Evolutionary conservation across 129 eudicot genomes (phyloP), one percentile per base, ranked within the genome.

Genomic region (Arctium minus): DNA sequence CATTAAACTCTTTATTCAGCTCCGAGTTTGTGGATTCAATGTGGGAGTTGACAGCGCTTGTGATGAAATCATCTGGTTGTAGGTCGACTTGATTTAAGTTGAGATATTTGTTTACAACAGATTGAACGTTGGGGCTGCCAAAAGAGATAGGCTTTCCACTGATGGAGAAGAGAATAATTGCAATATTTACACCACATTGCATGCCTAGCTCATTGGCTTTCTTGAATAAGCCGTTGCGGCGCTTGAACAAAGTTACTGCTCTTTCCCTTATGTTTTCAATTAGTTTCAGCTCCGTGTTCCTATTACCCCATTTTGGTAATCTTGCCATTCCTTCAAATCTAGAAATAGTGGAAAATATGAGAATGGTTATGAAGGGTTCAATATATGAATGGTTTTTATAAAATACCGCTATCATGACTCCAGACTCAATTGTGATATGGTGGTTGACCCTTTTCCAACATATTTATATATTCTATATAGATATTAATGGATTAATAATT

Each of bases 201-300:
- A 77, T 76, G 8, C 77, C 81, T 3, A 83, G 53, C 64, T 83
- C 86, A 32, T 75, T 27, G 0, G 82, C 86, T 77, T 76, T 83
- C 46, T 83, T 83, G 46, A 76, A 83, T 31, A 83, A 70, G 17
- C 82, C 77, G 3, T 5, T 4, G 18, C 74, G 56, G 9, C 86
- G 78, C 44, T 83, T 83, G 8, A 82, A 76, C 10, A 83, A 70
- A 15, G 82, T 77, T 33, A 83, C 82, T 0, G 67, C 78, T 0
- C 86, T 62, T 6, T 38, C 33, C 30, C 13, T 53, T 53, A 77
- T 46, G 0, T 30, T 77, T 29, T 71, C 82, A 36, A 77, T 71
- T 10, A 1, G 22, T 71, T 83, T 83, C 48, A 77, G 3, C 35
- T 77, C 48, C 9, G 60, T 56, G 35, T 83, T 83, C 6, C 17